Percentiles rank a stretch among this genome's conserved stretches.
phyloP scores from a whole-genome alignment of 495 filamentous ascomycete species.

The Clohesyomyces aquaticus region DNA sequence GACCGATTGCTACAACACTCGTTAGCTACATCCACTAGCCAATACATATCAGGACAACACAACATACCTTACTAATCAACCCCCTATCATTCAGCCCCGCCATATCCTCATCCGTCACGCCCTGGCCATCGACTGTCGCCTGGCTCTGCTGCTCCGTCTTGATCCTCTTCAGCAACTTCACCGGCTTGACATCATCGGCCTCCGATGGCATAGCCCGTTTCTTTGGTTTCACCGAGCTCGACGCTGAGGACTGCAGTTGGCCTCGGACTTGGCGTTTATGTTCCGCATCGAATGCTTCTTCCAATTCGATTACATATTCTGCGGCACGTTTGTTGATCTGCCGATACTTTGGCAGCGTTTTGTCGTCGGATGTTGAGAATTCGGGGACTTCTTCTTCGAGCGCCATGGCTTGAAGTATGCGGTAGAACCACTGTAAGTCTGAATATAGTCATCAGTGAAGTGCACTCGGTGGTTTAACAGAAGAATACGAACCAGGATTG shows the following conservation, averaged over 20 bases:
- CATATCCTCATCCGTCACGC: conserved; percentile 61
- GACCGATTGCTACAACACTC: conserved; percentile 53
- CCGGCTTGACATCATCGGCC: neutral
- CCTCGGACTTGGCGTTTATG: conserved; percentile 50
- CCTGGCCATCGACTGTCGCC: conserved; percentile 10
- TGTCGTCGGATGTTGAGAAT: conserved; percentile 75
- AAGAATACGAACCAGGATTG: conserved; percentile 63
- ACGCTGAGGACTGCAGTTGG: conserved; percentile 36
- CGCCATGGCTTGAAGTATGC: conserved; percentile 88
- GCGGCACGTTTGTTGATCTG: conserved; percentile 88
- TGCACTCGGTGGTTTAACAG: conserved; percentile 46
- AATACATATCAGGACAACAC: no score
- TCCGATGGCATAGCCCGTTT: conserved; percentile 12
- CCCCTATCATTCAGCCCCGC: conserved; percentile 60
- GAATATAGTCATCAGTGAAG: neutral
- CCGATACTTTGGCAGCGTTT: conserved; percentile 78
- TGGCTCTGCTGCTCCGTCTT: conserved; percentile 36
- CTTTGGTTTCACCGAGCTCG: no score
- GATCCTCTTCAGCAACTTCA: conserved; percentile 25
- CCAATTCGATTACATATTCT: conserved; percentile 75
- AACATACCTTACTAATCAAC: conserved; percentile 18
- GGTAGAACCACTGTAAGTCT: conserved; percentile 96
- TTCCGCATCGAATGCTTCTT: conserved; percentile 61
- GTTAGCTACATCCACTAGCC: no score
- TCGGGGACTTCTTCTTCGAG: conserved; percentile 90